Percentiles rank a stretch among this genome's conserved stretches.
Conservation (phyloP, 202 grass and related monocot species). For the Miscanthus sacchariflorus region DNA sequence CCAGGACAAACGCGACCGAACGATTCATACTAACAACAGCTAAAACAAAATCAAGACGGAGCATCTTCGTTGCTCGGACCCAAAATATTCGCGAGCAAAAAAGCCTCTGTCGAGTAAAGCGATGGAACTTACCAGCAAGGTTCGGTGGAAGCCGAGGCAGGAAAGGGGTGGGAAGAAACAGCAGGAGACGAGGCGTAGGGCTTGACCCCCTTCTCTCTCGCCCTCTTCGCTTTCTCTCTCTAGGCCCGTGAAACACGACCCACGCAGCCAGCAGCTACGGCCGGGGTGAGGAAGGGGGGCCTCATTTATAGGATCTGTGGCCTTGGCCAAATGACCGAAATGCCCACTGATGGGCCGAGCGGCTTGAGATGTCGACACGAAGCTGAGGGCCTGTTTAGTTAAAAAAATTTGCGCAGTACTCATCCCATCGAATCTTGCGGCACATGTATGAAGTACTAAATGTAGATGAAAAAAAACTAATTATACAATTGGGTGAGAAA, state of each 20-base stretch:
- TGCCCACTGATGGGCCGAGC: conserved; percentile 18
- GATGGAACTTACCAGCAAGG: conserved; percentile 38
- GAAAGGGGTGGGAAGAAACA: not conserved
- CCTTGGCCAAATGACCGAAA: conserved; percentile 39
- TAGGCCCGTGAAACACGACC: conserved; percentile 30
- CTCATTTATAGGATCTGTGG: conserved; percentile 53
- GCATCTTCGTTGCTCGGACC: not conserved
- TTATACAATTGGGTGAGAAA: no score
- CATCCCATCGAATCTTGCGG: no score
- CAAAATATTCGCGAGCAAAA: conserved; percentile 10
- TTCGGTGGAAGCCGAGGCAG: not conserved
- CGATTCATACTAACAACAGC: not conserved
- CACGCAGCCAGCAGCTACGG: conserved; percentile 42
- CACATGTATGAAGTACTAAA: no score
- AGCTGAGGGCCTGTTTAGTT: no score
- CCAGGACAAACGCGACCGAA: not conserved
- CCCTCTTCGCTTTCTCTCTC: conserved; percentile 11
- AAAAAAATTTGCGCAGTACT: no score
- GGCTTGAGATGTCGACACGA: conserved; percentile 46
- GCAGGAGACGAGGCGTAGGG: conserved; percentile 8
- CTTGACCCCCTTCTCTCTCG: not conserved
- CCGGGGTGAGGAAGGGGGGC: not conserved
- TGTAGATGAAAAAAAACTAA: no score
- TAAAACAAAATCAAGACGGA: conserved; percentile 2
- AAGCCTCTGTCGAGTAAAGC: conserved; percentile 8